Evolutionary conservation across 352 stramenopile genomes (phyloP).

Genomic region (Stramenopiles sp.): DNA sequence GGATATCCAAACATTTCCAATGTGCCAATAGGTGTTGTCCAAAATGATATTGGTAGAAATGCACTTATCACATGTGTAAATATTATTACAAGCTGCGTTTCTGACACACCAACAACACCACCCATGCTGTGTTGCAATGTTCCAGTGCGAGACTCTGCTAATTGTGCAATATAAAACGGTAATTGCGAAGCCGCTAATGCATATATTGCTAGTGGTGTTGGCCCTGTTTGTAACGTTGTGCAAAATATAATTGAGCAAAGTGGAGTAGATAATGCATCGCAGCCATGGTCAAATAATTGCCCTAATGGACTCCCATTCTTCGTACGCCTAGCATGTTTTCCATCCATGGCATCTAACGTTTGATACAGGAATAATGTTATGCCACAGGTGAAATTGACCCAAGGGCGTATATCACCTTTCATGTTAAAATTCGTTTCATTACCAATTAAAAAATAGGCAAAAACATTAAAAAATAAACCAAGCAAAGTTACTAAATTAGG

Average conservation of each 20-base stretch:
- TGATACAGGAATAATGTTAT: slow-evolving; percentile 48
- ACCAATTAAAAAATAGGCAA: neutral
- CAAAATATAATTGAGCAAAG: slow-evolving; percentile 15
- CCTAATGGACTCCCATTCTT: slow-evolving; percentile 55
- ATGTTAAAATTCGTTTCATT: slow-evolving; percentile 24
- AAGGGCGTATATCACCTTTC: slow-evolving; percentile 38
- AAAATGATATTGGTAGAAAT: no score
- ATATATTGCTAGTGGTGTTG: neutral
- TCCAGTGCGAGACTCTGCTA: neutral
- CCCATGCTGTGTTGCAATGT: neutral
- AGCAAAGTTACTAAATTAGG: neutral
- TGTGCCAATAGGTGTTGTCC: no score
- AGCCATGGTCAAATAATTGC: slow-evolving; percentile 55
- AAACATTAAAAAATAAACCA: neutral
- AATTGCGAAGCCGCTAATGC: neutral
- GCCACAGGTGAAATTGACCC: slow-evolving; percentile 41
- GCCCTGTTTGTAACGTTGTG: neutral
- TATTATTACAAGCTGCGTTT: neutral
- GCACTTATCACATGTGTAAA: neutral
- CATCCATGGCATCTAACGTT: slow-evolving; percentile 54
- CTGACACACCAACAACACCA: neutral
- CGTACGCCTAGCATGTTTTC: slow-evolving; percentile 56
- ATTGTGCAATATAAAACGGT: neutral
- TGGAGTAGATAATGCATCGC: slow-evolving; percentile 52
- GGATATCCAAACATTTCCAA: no score